Conservation (phyloP, 2,329 filamentous ascomycete species). For the Microsporum ferrugineum region DNA sequence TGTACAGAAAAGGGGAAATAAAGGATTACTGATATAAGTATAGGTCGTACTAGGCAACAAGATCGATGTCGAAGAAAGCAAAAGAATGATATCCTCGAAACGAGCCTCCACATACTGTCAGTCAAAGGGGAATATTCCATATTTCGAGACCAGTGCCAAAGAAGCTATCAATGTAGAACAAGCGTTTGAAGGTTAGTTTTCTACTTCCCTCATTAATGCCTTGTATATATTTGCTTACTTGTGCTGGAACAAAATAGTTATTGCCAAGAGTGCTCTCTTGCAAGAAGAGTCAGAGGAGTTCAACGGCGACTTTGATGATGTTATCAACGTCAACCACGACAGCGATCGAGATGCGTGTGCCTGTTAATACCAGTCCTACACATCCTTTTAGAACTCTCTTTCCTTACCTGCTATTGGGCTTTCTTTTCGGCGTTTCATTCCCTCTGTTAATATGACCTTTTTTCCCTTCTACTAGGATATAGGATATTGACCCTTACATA, state of each 20-base stretch:
- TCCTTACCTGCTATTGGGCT: slow-evolving; percentile 4
- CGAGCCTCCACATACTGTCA: slow-evolving; percentile 95
- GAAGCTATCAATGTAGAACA: slow-evolving; percentile 97
- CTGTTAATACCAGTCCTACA: slow-evolving; percentile 49
- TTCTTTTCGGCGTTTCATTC: slow-evolving; percentile 4
- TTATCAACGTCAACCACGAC: slow-evolving; percentile 96
- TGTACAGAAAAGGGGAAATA: neutral
- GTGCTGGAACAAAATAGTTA: slow-evolving; percentile 49
- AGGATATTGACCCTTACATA: slow-evolving; percentile 2
- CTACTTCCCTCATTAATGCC: neutral
- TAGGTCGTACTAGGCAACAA: slow-evolving; percentile 96
- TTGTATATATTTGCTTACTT: neutral
- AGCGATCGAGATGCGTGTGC: slow-evolving; percentile 86
- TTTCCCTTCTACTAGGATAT: neutral
- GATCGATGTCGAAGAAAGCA: slow-evolving; percentile 96
- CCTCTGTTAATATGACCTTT: neutral
- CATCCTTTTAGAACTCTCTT: slow-evolving; percentile 14
- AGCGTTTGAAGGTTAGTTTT: slow-evolving; percentile 54
- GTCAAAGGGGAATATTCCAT: slow-evolving; percentile 92
- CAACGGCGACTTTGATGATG: slow-evolving; percentile 92
- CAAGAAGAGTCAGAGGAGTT: slow-evolving; percentile 98
- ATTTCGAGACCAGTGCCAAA: slow-evolving; percentile 98
- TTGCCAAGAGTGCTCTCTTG: slow-evolving; percentile 85
- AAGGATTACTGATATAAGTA: slow-evolving; percentile 8
- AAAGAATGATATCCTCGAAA: slow-evolving; percentile 92